phyloP scores from a whole-genome alignment of 768 basidiomycete species.

The Lactarius hatsudake region DNA sequence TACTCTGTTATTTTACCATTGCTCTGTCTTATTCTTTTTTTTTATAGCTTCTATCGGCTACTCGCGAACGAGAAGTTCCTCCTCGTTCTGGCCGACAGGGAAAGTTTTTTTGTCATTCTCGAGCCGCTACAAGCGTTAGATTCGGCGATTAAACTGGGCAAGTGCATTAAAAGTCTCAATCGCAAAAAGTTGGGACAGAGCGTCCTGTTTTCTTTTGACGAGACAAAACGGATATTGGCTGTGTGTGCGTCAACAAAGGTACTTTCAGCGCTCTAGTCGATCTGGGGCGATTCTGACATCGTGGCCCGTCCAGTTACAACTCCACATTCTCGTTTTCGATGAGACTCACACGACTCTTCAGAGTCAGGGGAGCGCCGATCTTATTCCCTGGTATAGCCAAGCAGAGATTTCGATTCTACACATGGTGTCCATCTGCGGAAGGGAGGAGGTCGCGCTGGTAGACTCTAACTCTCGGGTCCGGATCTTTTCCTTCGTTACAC shows the following conservation, averaged over 20 bases:
- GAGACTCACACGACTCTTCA: constrained; percentile 43
- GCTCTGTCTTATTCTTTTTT: neutral
- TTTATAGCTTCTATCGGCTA: constrained; percentile 18
- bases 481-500: constrained; percentile 51
- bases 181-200: constrained; percentile 46
- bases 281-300: neutral
- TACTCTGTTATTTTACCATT: neutral
- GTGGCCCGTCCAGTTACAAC: constrained; percentile 28
- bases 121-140: constrained; percentile 9
- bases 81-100: constrained; percentile 8
- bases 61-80: constrained; percentile 19
- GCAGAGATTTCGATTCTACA: constrained; percentile 32
- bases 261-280: neutral
- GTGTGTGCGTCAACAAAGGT: constrained; percentile 46
- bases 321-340: constrained; percentile 49
- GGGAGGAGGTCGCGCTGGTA: constrained; percentile 51
- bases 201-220: constrained; percentile 49
- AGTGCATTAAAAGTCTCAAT: constrained; percentile 31
- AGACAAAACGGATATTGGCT: constrained; percentile 48
- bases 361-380: constrained; percentile 40
- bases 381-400: constrained; percentile 44
- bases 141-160: neutral
- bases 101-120: constrained; percentile 14
- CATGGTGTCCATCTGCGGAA: constrained; percentile 45
- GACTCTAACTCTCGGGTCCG: constrained; percentile 44